Conservation (phyloP, 179 eudicot genomes). For the Silene noctiflora region DNA sequence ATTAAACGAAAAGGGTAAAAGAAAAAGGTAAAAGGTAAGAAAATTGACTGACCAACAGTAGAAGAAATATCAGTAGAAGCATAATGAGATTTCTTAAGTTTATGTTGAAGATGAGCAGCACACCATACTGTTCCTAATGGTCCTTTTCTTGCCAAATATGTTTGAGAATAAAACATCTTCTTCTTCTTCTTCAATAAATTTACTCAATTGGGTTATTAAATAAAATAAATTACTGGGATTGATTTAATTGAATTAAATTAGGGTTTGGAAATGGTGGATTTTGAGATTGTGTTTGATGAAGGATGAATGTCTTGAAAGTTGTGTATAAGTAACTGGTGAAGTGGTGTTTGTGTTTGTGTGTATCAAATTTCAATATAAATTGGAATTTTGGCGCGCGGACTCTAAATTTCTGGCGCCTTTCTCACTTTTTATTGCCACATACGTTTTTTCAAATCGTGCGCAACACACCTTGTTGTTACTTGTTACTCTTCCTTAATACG, state of each 20-base stretch:
- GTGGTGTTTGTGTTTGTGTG: no score
- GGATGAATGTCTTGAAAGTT: no score
- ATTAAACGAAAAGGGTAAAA: not conserved
- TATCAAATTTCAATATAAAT: no score
- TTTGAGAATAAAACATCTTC: conserved; percentile 68
- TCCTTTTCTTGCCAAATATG: conserved; percentile 76
- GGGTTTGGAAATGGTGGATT: not conserved
- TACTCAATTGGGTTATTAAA: no score
- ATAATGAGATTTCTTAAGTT: conserved; percentile 68
- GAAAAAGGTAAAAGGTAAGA: not conserved
- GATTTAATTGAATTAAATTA: no score
- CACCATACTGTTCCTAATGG: conserved; percentile 94
- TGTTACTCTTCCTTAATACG: no score
- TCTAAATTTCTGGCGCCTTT: not conserved
- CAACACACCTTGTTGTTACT: no score
- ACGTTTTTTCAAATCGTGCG: not conserved
- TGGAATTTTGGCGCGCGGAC: not conserved
- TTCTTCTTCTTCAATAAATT: not conserved
- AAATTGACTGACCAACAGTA: conserved; percentile 59
- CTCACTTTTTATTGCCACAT: not conserved
- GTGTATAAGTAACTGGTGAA: no score
- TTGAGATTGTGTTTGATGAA: no score
- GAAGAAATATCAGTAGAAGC: conserved; percentile 63
- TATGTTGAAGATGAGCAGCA: conserved; percentile 89
- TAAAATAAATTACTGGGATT: not conserved